Evolutionary conservation across 768 basidiomycete genomes (phyloP).

Genomic region (Xerocomellus amylosporus): DNA sequence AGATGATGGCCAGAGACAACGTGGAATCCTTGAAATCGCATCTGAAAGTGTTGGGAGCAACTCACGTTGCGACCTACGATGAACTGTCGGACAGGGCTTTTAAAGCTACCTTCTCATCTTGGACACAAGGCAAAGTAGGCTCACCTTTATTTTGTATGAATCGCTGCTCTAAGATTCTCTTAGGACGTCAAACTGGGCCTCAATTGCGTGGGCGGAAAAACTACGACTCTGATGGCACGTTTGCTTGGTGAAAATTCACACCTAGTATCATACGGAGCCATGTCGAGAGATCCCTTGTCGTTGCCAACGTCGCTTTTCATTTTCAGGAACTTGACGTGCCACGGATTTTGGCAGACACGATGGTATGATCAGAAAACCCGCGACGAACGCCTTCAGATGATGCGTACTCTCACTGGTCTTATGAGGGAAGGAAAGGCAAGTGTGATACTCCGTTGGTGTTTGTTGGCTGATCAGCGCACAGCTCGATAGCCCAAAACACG

Average conservation of each 20-base stretch:
- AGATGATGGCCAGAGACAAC: constrained; percentile 43
- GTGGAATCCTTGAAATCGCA: constrained; percentile 47
- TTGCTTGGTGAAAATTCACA: constrained; percentile 66
- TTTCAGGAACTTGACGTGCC: constrained; percentile 75
- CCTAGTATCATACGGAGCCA: constrained; percentile 85
- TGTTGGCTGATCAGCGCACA: constrained; percentile 27
- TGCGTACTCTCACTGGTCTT: constrained; percentile 50
- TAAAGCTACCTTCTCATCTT: constrained; percentile 53
- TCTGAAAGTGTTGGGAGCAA: constrained; percentile 64
- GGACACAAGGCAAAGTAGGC: constrained; percentile 60
- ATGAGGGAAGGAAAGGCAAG: constrained; percentile 54
- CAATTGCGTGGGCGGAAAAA: constrained; percentile 63
- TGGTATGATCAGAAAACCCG: constrained; percentile 58
- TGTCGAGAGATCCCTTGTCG: constrained; percentile 80
- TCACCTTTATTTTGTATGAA: constrained; percentile 10
- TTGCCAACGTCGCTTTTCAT: constrained; percentile 79
- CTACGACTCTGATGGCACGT: constrained; percentile 67
- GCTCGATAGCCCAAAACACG: constrained; percentile 68
- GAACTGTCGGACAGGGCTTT: constrained; percentile 60
- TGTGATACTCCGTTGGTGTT: background rate
- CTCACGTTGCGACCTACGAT: constrained; percentile 75
- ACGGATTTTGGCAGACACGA: constrained; percentile 76
- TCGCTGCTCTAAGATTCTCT: background rate
- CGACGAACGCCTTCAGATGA: constrained; percentile 49
- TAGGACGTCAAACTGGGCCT: constrained; percentile 47